Base-by-base conservation (phyloP, 768 basidiomycete species). In the Leccinum pellstonianum region DNA sequence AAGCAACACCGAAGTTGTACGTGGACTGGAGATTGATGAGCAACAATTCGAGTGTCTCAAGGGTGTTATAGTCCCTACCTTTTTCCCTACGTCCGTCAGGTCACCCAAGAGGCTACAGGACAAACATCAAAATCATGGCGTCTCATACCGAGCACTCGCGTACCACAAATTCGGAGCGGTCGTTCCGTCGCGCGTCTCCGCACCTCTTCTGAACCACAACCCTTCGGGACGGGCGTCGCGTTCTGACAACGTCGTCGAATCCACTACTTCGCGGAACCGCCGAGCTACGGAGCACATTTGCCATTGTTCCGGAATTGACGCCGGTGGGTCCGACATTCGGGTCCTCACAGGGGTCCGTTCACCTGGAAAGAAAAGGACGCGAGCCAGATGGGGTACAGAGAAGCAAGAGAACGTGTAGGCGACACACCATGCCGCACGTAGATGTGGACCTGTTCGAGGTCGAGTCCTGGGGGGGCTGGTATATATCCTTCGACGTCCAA, bases 271-370 rank as follows among this genome's bases (percentile, higher is more conserved):
- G 17, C 75, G 73, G 64, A 87, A 86, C 27, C 77, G 75, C 41
- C 79, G 77, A 7, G 82, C 82, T 1, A 77, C 79, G 56, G 79
- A 81, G 68, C 87, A 89, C 79, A 89, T 79, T 57, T 78, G 72
- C 88, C 90, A 91, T 62, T 87, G 77, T 64, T 83, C 80, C 1
- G 88, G 86, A 56, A 91, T 83, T 31, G 79, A 83, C 11, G 85
- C 84, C 0, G 88, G 87, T 8, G 86, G 76, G 4, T 77, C 79
- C 6, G 80, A 72, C 73, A 91, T 80, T 3, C 89, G 82, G 11
- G 85, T 76, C 9, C 83, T 84, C n/a, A 91, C 89, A 1, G 90
- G 90, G 0, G 89, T 84, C 37, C 90, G 82, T 74, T 91, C 90
- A 31, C 90, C 90, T 91, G 60, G 38, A 41, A 41, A n/a, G 48